Evolutionary conservation across 2,329 filamentous ascomycete genomes (phyloP), one percentile per base, ranked within the genome.

Genomic region (Bretziella fagacearum): DNA sequence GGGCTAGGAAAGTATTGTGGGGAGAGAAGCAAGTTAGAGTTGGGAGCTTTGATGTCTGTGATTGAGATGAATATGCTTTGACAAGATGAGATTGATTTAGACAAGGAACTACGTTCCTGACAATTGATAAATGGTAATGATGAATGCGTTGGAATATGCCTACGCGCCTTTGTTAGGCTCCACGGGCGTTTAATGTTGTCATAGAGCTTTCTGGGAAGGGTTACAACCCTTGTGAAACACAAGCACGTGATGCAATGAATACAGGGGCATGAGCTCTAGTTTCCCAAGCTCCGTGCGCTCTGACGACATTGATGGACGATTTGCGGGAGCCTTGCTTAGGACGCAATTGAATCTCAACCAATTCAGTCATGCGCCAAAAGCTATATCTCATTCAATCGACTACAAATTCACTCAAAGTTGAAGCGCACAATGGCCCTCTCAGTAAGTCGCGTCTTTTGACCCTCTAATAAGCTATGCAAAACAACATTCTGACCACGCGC

Each of bases 371-470:
- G 40, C 40, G 40, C 40, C 26, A 30, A 18, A 10, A 17, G 23
- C 27, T 13, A 43, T 43, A 43, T 10, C 25, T 29, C 26, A 30
- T 11, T 22, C 15, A 6, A 17, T n/a, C 10, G 15, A 22, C 25
- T 6, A n/a, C 15, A 10, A 37, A 3, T 26, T 27, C 15, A n/a
- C 5, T 29, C n/a, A 6, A 29, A 32, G 23, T 4, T 18, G 18
- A 33, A 22, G n/a, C 27, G 20, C 22, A 49, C 41, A 40, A 51
- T 51, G 49, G 45, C 45, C 13, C 41, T 51, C 26, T 51, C 49
- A 17, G 49, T 51, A 48, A 35, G 44, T 29, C 20, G 29, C 10
- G 3, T 17, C 25, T 30, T 36, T 4, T 2, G 20, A 17, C 25
- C 11, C 23, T 23, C 48, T 46, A 42, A 47, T 37, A 8, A 11